Percentiles rank a stretch among this genome's conserved stretches.
phyloP scores from a whole-genome alignment of 345 rosid species.

The Salix exigua region DNA sequence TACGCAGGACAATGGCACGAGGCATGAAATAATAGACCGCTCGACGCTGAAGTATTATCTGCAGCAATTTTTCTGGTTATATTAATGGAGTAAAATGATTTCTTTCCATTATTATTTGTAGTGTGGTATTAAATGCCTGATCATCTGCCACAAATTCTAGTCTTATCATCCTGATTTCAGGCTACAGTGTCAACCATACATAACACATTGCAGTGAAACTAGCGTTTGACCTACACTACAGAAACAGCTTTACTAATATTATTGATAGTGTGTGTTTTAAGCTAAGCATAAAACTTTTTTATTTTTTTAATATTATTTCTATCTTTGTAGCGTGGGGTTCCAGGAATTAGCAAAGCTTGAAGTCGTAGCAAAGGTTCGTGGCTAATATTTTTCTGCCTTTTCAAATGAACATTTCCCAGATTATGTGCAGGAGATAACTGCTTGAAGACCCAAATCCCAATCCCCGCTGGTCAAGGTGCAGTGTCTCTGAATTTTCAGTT shows the following conservation, averaged over 20 bases:
- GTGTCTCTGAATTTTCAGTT: no score
- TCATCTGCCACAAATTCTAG: neutral
- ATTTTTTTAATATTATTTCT: neutral
- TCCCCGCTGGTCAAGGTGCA: no score
- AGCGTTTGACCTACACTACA: neutral
- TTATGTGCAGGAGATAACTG: neutral
- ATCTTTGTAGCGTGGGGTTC: neutral
- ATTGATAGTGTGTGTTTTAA: neutral
- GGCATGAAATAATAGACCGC: no score
- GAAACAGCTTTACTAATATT: no score
- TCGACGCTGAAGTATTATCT: no score
- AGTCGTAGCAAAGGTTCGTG: neutral
- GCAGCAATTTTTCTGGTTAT: neutral
- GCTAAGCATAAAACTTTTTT: neutral
- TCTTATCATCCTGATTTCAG: neutral
- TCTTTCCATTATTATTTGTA: neutral
- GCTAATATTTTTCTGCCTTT: neutral
- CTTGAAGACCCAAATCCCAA: neutral
- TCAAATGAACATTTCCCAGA: neutral
- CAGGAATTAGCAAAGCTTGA: neutral
- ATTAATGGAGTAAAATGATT: neutral
- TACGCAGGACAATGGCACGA: neutral
- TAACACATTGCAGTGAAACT: neutral
- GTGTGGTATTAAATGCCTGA: neutral
- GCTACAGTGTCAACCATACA: neutral